Evolutionary conservation across 2,329 filamentous ascomycete genomes (phyloP), one percentile per base, ranked within the genome.

Genomic region (Lasiodiplodia gonubiensis): DNA sequence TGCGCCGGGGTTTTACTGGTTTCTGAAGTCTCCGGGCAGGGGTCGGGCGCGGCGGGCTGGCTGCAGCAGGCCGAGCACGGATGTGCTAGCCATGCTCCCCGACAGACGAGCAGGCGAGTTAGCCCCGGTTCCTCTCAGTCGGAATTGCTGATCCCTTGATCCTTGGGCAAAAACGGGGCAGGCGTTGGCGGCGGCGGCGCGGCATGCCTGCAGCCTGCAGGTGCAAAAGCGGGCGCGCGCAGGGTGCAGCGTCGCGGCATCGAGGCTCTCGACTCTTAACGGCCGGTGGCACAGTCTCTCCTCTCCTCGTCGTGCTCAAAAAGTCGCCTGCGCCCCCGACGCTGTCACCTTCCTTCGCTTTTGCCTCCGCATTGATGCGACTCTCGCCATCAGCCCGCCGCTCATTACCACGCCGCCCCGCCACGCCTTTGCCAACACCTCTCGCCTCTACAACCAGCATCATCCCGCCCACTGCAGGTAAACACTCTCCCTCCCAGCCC

Each of bases 101-200:
- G 59, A 63, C 59, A 63, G 11, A 51, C 59, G 59, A 63, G 21
- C 59, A 63, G 11, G 35, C 59, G 59, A 63, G 21, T 63, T 35
- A 48, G 59, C 59, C 21, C 27, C 42, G 42, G 49, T 49, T 63
- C 59, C 59, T 63, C 27, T 35, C 59, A 33, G 42, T 48, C 59
- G 59, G 59, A 63, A 63, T 51, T n/a, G 59, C 59, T 27, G 59
- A 63, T 63, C 59, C 59, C 59, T 46, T 63, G 59, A 63, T 63
- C 59, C 59, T 63, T 51, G 59, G 59, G 46, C 46, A 35, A 63
- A 60, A 63, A 60, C 59, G 59, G 59, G 59, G 59, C 59, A 51
- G 59, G 59, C 27, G 59, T 51, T 63, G 42, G 42, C 42, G 59
- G 59, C 42, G 59, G 59, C 59, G 59, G 59, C 59, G 59, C 42